These are phyloP conservation scores for Cucurbita maxima DNA, from an alignment of 306 rosid genomes.

Conservation along the genomic window DNA sequence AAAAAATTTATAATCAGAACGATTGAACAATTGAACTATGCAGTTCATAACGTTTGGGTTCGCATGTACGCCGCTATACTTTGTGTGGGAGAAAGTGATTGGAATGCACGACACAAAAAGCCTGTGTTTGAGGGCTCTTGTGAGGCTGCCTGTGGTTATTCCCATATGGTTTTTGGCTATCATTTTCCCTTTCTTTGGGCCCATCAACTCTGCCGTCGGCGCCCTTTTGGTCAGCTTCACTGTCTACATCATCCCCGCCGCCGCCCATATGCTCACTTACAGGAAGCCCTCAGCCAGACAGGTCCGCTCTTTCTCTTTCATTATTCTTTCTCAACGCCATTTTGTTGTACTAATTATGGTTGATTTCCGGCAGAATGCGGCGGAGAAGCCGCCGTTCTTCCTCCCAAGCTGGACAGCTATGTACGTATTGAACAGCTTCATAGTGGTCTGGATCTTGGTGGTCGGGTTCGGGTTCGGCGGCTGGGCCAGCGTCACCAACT, in stretches of 20 bases:
- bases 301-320: slow-evolving; percentile 22
- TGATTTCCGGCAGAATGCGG: slow-evolving; percentile 53
- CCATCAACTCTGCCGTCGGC: slow-evolving; percentile 88
- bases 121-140: slow-evolving; percentile 69
- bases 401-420: slow-evolving; percentile 78
- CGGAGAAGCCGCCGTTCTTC: slow-evolving; percentile 82
- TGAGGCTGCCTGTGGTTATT: slow-evolving; percentile 81
- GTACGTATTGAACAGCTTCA: slow-evolving; percentile 50
- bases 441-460: slow-evolving; percentile 68
- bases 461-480: slow-evolving; percentile 97
- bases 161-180: slow-evolving; percentile 96
- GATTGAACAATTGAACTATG: slow-evolving; percentile 11
- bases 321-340: neutral
- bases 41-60: slow-evolving; percentile 97
- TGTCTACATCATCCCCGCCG: slow-evolving; percentile 74
- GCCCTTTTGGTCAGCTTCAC: slow-evolving; percentile 96
- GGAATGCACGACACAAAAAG: slow-evolving; percentile 95
- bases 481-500: slow-evolving; percentile 91
- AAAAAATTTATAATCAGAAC: too few relatives aligned
- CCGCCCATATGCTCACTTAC: slow-evolving; percentile 85
- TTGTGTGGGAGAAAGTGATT: slow-evolving; percentile 97
- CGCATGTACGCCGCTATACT: slow-evolving; percentile 93
- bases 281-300: slow-evolving; percentile 72
- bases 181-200: slow-evolving; percentile 93
- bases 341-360: neutral